Percentiles rank a stretch among this genome's conserved stretches.
These are phyloP conservation scores for Parmelia sp. DNA, from an alignment of 495 filamentous ascomycete species.

Conservation along the genomic window DNA sequence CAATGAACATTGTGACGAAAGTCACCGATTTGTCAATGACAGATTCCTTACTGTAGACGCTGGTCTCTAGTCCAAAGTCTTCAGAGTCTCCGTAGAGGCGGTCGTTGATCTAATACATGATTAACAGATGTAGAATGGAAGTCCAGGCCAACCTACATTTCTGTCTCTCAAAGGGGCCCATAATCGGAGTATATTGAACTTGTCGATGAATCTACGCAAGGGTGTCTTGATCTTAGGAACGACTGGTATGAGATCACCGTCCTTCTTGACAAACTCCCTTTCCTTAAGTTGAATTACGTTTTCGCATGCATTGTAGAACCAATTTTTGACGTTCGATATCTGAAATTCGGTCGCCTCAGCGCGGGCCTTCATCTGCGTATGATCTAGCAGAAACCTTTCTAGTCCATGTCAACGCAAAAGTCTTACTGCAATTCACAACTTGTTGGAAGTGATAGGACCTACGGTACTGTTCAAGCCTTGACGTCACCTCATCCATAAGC, in stretches of 20 bases:
- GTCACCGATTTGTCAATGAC: constrained; percentile 28
- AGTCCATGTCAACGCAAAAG: background rate
- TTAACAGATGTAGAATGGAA: background rate
- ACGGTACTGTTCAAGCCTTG: constrained; percentile 23
- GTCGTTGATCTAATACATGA: constrained; percentile 4
- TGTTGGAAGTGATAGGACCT: background rate
- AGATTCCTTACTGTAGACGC: constrained; percentile 23
- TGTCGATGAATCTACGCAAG: constrained; percentile 28
- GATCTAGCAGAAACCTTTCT: constrained; percentile 29
- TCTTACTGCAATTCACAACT: background rate
- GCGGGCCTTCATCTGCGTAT: constrained; percentile 25
- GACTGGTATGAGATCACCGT: constrained; percentile 29
- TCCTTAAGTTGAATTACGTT: constrained; percentile 27
- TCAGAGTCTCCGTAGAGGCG: constrained; percentile 13
- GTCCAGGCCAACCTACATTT: background rate
- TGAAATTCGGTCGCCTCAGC: constrained; percentile 16
- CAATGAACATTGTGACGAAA: constrained; percentile 25
- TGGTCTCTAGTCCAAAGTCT: constrained; percentile 21
- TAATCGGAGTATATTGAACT: constrained; percentile 14
- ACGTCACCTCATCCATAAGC: constrained; percentile 23
- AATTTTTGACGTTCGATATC: constrained; percentile 25
- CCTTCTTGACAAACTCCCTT: constrained; percentile 24
- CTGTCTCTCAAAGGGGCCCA: constrained; percentile 3
- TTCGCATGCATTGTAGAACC: constrained; percentile 25
- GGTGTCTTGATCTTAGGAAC: constrained; percentile 25